Base-by-base conservation (phyloP, 805 yeast genomes). In the Pichia exigua region DNA sequence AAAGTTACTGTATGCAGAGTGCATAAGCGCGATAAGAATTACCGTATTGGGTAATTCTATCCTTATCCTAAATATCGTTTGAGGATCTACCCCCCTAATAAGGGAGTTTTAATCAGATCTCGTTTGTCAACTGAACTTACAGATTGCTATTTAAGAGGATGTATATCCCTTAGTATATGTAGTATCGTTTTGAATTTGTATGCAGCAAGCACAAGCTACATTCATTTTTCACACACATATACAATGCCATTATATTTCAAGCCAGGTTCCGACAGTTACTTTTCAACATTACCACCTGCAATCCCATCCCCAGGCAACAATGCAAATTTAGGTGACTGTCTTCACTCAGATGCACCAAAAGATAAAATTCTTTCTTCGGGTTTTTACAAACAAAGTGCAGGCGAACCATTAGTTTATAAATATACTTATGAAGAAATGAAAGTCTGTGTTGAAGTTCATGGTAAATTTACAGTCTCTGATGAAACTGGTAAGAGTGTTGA, bases 401-500 rank as follows among this genome's bases (percentile, higher is more conserved):
- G 89, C 53, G 82, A 78, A 65, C 78, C 84, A 46, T 74, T 83
- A 63, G 86, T 78, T n/a, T 83, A 83, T 75, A 66, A 71, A 51
- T 83, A 83, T 70, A 71, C 69, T 61, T 78, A 82, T 68, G 87
- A 83, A 62, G 89, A 82, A 70, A 77, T 81, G 79, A 83, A 83
- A 70, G 72, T 83, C 59, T 76, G 81, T 64, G 73, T 83, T 56
- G 87, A 83, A 66, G 82, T 80, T 50, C 81, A 77, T 59, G 87
- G 87, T 58, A 81, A 78, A 61, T 82, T 79, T 73, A 70, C 73
- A 48, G 73, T 83, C 59, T 61, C 78, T 53, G 89, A 83, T 60
- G 84, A 81, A 69, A 75, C 81, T 49, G 89, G 89, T 24, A 72
- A 73, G 65, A 72, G 73, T 54, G 81, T 78, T 48, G 70, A 68